Evolutionary conservation across 805 yeast species (phyloP).

Genomic region (Starmerella vitae): DNA sequence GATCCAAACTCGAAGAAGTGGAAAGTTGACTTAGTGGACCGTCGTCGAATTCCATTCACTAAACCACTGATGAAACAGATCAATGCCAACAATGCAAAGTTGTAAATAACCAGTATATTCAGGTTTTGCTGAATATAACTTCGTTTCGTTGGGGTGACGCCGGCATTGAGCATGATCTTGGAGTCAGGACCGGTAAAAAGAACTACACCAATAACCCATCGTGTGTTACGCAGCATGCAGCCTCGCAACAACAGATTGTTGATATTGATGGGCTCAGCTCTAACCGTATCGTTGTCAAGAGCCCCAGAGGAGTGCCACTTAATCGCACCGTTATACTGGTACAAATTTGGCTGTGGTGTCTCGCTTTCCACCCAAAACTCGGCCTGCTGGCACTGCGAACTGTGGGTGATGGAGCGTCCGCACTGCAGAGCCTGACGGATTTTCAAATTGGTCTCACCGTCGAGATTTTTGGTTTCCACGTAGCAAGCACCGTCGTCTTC

Average conservation of each 20-base stretch:
- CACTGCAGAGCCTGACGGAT: constrained; percentile 42
- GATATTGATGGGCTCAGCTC: constrained; percentile 44
- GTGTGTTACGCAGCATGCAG: constrained; percentile 57
- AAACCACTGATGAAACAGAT: constrained; percentile 60
- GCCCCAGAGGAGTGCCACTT: constrained; percentile 17
- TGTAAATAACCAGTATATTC: constrained; percentile 52
- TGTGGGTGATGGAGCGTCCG: constrained; percentile 43
- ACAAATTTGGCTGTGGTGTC: constrained; percentile 52
- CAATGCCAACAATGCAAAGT: constrained; percentile 48
- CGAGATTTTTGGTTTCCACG: constrained; percentile 59
- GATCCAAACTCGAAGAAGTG: constrained; percentile 47
- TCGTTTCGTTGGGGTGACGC: constrained; percentile 63
- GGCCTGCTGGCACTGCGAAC: constrained; percentile 24
- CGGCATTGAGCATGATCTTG: constrained; percentile 69
- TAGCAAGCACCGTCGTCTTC: constrained; percentile 59
- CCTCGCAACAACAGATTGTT: constrained; percentile 63
- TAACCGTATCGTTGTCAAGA: constrained; percentile 1
- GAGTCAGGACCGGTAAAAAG: constrained; percentile 65
- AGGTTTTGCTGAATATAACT: constrained; percentile 56
- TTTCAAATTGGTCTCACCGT: constrained; percentile 69
- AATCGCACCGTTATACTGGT: constrained; percentile 36
- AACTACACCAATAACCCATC: constrained; percentile 62
- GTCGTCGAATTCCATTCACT: constrained; percentile 53
- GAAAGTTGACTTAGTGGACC: constrained; percentile 34
- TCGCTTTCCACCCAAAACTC: constrained; percentile 57